Percentiles rank a stretch among this genome's conserved stretches.
Evolutionary conservation across 371 early-diverging fungal species (phyloP).

Genomic region (Mortierella sp.): DNA sequence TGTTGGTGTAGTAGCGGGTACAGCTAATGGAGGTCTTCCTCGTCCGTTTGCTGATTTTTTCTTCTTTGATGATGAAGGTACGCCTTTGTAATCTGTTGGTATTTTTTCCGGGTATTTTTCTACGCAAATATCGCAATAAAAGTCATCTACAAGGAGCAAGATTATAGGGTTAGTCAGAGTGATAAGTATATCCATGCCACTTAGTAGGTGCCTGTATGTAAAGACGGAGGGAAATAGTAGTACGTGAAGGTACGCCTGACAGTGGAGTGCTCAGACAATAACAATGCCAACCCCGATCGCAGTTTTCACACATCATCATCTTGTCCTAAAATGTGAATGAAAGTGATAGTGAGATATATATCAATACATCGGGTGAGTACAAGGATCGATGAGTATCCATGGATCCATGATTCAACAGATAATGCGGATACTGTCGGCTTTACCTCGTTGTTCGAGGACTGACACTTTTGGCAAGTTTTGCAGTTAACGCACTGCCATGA

Average conservation of each 20-base stretch:
- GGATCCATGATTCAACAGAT: background rate
- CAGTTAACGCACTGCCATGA: slow-evolving; percentile 49
- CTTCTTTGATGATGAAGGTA: slow-evolving; percentile 21
- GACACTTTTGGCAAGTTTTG: slow-evolving; percentile 53
- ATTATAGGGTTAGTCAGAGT: background rate
- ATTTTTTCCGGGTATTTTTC: slow-evolving; percentile 39
- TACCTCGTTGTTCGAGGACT: slow-evolving; percentile 38
- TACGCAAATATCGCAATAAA: slow-evolving; percentile 46
- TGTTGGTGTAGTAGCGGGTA: background rate
- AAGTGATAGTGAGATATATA: background rate
- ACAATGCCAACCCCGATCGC: slow-evolving; percentile 55
- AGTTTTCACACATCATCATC: slow-evolving; percentile 53
- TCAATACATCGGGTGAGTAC: background rate
- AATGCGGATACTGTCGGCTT: too few relatives aligned
- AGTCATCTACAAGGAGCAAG: slow-evolving; percentile 23
- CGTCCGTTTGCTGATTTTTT: slow-evolving; percentile 23
- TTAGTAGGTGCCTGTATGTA: too few relatives aligned
- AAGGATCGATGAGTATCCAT: background rate
- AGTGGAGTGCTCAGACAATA: slow-evolving; percentile 48
- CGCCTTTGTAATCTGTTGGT: slow-evolving; percentile 41
- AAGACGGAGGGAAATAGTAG: background rate
- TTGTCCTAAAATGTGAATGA: slow-evolving; percentile 30
- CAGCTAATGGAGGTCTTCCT: background rate
- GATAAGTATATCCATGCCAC: background rate
- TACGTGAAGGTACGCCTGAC: slow-evolving; percentile 34